These are phyloP conservation scores for Phytopythium montanum DNA, from an alignment of 352 stramenopile species.

Conservation along the genomic window DNA sequence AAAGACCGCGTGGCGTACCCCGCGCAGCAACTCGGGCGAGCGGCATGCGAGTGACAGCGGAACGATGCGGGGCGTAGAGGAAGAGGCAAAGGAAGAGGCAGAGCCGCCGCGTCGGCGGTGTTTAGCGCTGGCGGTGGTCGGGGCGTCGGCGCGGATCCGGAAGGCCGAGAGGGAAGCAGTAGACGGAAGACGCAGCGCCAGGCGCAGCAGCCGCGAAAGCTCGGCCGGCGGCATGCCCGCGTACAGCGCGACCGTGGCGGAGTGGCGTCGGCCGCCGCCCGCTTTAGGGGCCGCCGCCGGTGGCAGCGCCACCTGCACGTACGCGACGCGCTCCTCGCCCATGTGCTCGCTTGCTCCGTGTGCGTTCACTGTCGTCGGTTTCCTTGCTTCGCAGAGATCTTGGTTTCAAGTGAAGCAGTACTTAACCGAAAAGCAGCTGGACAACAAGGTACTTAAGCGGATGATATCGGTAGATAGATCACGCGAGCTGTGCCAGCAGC, in stretches of 20 bases:
- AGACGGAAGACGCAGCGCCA: conserved; percentile 23
- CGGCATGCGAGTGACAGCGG: conserved; percentile 59
- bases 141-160: conserved; percentile 13
- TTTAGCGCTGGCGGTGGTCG: not conserved
- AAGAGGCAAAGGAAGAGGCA: no score
- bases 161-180: conserved; percentile 33
- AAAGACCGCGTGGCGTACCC: not conserved
- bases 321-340: conserved; percentile 16
- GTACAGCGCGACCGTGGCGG: conserved; percentile 46
- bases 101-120: conserved; percentile 6
- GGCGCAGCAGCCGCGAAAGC: conserved; percentile 36
- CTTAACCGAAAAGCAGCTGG: no score
- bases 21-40: conserved; percentile 38
- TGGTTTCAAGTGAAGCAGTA: no score
- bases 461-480: no score
- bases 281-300: not conserved
- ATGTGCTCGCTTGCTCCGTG: not conserved
- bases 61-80: conserved; percentile 32
- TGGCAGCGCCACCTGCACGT: conserved; percentile 20
- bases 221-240: conserved; percentile 41
- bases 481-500: no score
- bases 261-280: not conserved
- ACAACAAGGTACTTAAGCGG: no score
- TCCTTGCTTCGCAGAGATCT: no score
- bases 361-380: not conserved